Conservation (phyloP, 2,329 filamentous ascomycete species). For the Botryotinia globosa region DNA sequence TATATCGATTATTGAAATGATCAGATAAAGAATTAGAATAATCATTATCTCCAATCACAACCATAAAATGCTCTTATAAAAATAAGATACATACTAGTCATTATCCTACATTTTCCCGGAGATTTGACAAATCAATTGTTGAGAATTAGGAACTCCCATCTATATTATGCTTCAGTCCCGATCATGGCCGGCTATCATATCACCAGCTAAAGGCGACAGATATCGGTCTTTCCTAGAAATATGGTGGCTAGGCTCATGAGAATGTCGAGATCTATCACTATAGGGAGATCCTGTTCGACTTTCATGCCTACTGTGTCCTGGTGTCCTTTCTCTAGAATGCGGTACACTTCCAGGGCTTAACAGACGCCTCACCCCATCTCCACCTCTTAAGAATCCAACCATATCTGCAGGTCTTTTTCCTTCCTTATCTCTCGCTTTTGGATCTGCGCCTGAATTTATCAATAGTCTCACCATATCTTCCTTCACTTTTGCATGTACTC, state of each 20-base stretch:
- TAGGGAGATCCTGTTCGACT: slow-evolving; percentile 7
- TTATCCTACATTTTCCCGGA: not conserved
- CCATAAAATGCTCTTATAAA: not conserved
- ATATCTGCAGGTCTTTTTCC: slow-evolving; percentile 25
- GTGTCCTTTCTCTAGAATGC: not conserved
- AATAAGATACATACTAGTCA: not conserved
- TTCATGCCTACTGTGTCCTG: not conserved
- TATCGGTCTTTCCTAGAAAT: not conserved
- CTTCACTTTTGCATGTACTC: slow-evolving; percentile 19
- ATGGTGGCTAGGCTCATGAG: not conserved
- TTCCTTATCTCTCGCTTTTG: slow-evolving; percentile 21
- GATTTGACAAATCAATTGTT: not conserved
- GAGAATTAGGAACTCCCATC: not conserved
- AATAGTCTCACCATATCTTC: slow-evolving; percentile 25
- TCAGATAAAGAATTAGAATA: not conserved
- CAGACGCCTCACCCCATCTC: slow-evolving; percentile 24
- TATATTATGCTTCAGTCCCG: not conserved
- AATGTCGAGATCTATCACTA: not conserved
- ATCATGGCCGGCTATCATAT: slow-evolving; percentile 2
- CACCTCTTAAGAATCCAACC: slow-evolving; percentile 23
- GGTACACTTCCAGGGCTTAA: slow-evolving; percentile 13
- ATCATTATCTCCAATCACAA: not conserved
- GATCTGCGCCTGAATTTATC: slow-evolving; percentile 27
- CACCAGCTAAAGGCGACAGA: not conserved
- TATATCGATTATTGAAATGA: not conserved